phyloP scores from a whole-genome alignment of 805 yeast species.

The Zygoascus tannicola region DNA sequence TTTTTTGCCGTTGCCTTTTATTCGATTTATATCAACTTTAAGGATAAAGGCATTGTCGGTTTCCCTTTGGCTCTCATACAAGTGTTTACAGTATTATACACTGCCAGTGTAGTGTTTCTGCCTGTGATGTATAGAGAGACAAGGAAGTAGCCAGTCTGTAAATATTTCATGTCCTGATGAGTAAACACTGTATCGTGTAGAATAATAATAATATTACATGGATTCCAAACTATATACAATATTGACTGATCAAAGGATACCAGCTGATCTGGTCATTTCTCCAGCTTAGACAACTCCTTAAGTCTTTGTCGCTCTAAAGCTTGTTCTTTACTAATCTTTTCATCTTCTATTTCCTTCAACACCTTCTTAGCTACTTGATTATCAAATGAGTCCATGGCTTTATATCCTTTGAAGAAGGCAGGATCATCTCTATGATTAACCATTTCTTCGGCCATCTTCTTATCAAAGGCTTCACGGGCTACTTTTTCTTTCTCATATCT shows the following conservation, averaged over 20 bases:
- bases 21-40: slow-evolving; percentile 61
- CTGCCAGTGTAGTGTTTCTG: slow-evolving; percentile 70
- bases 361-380: slow-evolving; percentile 20
- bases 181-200: not conserved
- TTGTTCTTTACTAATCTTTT: slow-evolving; percentile 7
- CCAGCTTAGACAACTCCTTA: slow-evolving; percentile 19
- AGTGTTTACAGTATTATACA: slow-evolving; percentile 54
- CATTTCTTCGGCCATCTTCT: slow-evolving; percentile 17
- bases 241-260: too few species aligned
- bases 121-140: slow-evolving; percentile 50
- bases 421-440: slow-evolving; percentile 20
- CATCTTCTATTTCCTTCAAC: slow-evolving; percentile 16
- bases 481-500: slow-evolving; percentile 37
- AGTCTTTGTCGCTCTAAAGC: slow-evolving; percentile 16
- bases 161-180: not conserved
- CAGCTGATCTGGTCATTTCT: too few species aligned
- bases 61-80: slow-evolving; percentile 66
- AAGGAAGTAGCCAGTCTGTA: slow-evolving; percentile 10
- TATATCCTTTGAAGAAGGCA: slow-evolving; percentile 24
- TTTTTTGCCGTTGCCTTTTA: slow-evolving; percentile 88
- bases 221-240: too few species aligned
- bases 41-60: slow-evolving; percentile 52
- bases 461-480: slow-evolving; percentile 12
- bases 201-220: too few species aligned
- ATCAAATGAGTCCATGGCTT: slow-evolving; percentile 22